Base-by-base conservation (phyloP, 768 basidiomycete genomes). In the Boletus speciosus region DNA sequence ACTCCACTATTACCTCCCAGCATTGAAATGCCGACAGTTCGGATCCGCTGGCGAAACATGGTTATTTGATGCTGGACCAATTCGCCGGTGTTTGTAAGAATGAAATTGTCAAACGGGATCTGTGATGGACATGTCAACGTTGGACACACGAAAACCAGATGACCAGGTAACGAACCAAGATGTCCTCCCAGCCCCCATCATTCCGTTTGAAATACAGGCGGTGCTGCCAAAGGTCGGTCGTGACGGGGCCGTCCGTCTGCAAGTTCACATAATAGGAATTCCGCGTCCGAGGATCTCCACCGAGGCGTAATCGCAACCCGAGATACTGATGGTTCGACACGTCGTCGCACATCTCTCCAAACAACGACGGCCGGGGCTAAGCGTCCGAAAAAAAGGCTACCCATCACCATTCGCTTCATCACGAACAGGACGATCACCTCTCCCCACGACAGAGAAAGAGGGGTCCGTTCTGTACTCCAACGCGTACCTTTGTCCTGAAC, bases 191-290 rank as follows among this genome's bases (percentile, higher is more conserved):
- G 5, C 76, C 73, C 25, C 82, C 79, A 53, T 85, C 80, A 27
- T 76, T 73, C 51, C 81, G 78, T 47, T 78, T 75, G 67, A 94
- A 89, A 71, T 82, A 90, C n/a, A 98, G 76, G 34, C 91, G 81
- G 61, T 98, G 94, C 66, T 97, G 96, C 86, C 90, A 98, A n/a
- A 98, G 74, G 67, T 96, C 93, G 36, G 84, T 87, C 47, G 84
- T 80, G 46, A 90, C 77, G 41, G 83, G 78, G 1, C 90, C 88
- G 48, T 93, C 88, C 3, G 93, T 96, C 69, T 97, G 94, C 43
- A 98, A 74, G 71, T 98, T 98, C 45, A 93, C 88, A 61, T 88
- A 95, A 76, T 93, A 98, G n/a, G 90, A 85, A 60, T 83, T 83
- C 57, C 84, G 82, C 39, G 88, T 88, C 38, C 81, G 78, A 21